Percentiles rank a stretch among this genome's conserved stretches.
Conservation (phyloP, 352 stramenopile species). For the Pythium folliculosum region DNA sequence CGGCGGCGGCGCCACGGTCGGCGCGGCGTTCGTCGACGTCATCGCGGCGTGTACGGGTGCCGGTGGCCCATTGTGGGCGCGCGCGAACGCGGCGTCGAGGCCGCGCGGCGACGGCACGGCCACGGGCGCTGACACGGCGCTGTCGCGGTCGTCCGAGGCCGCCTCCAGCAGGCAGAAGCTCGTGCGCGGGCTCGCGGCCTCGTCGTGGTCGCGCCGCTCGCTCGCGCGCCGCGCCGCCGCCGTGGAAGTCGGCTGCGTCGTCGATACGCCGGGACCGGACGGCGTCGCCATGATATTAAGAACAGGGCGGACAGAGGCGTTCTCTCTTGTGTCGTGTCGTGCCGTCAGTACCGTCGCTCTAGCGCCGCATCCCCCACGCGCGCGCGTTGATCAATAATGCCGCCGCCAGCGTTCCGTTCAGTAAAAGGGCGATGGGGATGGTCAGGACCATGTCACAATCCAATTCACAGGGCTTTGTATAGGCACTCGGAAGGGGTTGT, state of each 20-base stretch:
- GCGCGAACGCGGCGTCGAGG: background rate
- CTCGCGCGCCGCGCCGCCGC: background rate
- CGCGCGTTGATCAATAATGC: background rate
- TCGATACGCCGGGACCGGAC: background rate
- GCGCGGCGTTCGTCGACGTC: too few species aligned
- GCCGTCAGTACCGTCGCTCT: background rate
- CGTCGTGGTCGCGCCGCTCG: slow-evolving; percentile 21
- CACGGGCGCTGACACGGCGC: slow-evolving; percentile 6
- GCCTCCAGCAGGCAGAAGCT: slow-evolving; percentile 72
- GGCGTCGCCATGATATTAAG: slow-evolving; percentile 18
- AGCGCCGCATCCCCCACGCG: background rate
- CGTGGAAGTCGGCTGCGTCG: background rate
- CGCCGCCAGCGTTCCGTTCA: slow-evolving; percentile 19
- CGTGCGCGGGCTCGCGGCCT: slow-evolving; percentile 41
- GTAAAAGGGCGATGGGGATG: slow-evolving; percentile 19
- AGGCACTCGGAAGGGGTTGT: slow-evolving; percentile 16
- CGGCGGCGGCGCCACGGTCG: background rate
- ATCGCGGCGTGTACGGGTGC: too few species aligned
- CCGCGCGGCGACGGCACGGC: slow-evolving; percentile 8
- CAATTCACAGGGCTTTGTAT: background rate
- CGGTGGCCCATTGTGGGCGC: too few species aligned
- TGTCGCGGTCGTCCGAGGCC: slow-evolving; percentile 24
- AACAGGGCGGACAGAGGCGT: background rate
- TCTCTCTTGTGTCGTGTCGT: background rate
- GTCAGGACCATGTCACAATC: slow-evolving; percentile 14